A percentile compares a stretch with the other conserved stretches of the same genome.
Conservation (phyloP, 2,329 filamentous ascomycete species). For the Xylariaceae sp. region DNA sequence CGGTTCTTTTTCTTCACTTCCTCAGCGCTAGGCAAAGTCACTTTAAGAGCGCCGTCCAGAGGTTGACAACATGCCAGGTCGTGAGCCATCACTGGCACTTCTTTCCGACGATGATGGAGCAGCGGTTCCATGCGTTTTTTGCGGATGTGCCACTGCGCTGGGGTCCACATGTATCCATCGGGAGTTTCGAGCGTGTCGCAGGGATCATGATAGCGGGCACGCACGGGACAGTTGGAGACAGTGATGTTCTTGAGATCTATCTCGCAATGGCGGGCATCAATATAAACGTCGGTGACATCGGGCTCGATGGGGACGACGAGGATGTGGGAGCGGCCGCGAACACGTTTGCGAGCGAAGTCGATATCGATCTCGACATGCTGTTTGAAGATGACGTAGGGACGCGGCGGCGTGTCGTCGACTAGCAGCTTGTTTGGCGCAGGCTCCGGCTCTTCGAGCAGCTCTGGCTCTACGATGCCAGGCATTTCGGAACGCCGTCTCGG, state of each 20-base stretch:
- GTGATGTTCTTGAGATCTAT: slow-evolving; percentile 52
- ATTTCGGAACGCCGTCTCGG: slow-evolving; percentile 26
- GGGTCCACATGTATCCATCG: slow-evolving; percentile 54
- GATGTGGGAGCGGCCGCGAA: slow-evolving; percentile 77
- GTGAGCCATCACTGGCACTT: slow-evolving; percentile 51
- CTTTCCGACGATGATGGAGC: slow-evolving; percentile 46
- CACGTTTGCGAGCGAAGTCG: slow-evolving; percentile 69
- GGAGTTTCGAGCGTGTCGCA: slow-evolving; percentile 62
- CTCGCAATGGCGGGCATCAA: slow-evolving; percentile 59
- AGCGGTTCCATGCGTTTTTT: slow-evolving; percentile 59
- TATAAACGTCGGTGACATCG: slow-evolving; percentile 52
- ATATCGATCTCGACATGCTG: slow-evolving; percentile 88
- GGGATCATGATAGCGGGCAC: slow-evolving; percentile 55
- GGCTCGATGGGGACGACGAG: slow-evolving; percentile 58
- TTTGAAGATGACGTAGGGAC: slow-evolving; percentile 57
- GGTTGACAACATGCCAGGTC: slow-evolving; percentile 52
- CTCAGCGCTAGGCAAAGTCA: slow-evolving; percentile 36
- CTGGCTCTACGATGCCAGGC: slow-evolving; percentile 31
- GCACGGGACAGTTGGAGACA: slow-evolving; percentile 43
- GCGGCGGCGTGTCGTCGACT: slow-evolving; percentile 31
- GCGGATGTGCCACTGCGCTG: slow-evolving; percentile 71
- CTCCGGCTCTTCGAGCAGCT: slow-evolving; percentile 24
- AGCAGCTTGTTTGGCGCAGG: slow-evolving; percentile 30
- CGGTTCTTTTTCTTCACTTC: slow-evolving; percentile 30
- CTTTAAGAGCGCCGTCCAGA: slow-evolving; percentile 46